Percentiles rank a stretch among this genome's conserved stretches.
These are phyloP conservation scores for Ophiosphaerella narmari DNA, from an alignment of 2,329 filamentous ascomycete species.

Conservation along the genomic window DNA sequence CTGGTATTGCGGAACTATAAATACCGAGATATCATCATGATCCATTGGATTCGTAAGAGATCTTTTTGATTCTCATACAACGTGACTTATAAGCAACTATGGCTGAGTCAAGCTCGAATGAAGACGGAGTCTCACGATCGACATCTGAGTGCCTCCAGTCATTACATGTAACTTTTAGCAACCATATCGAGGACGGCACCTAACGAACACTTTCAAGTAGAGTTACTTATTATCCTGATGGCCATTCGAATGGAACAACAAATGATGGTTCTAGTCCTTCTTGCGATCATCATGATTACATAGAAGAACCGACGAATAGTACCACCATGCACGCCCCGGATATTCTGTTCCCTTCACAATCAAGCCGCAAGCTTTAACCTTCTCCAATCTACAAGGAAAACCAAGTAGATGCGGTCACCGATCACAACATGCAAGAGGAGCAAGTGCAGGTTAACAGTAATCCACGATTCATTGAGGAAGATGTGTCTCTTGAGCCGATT, in stretches of 20 bases:
- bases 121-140: constrained; percentile 6
- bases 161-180: neutral
- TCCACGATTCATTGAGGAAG: constrained; percentile 13
- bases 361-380: neutral
- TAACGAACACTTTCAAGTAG: constrained; percentile 32
- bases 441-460: neutral
- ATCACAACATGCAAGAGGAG: neutral
- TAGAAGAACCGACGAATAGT: neutral
- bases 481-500: constrained; percentile 10
- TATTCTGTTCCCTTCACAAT: neutral
- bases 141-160: constrained; percentile 5
- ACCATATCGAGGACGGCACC: constrained; percentile 15
- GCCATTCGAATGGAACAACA: constrained; percentile 9
- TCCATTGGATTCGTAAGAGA: neutral
- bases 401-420: neutral
- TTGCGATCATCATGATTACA: constrained; percentile 4
- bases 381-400: neutral
- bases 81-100: constrained; percentile 12
- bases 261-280: constrained; percentile 3
- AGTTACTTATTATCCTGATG: constrained; percentile 37
- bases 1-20: neutral
- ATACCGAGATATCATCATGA: neutral
- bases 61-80: neutral
- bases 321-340: neutral
- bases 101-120: constrained; percentile 17